A percentile compares a stretch with the other conserved stretches of the same genome.
Evolutionary conservation across 768 basidiomycete species (phyloP).

Genomic region (Mycena rosella): DNA sequence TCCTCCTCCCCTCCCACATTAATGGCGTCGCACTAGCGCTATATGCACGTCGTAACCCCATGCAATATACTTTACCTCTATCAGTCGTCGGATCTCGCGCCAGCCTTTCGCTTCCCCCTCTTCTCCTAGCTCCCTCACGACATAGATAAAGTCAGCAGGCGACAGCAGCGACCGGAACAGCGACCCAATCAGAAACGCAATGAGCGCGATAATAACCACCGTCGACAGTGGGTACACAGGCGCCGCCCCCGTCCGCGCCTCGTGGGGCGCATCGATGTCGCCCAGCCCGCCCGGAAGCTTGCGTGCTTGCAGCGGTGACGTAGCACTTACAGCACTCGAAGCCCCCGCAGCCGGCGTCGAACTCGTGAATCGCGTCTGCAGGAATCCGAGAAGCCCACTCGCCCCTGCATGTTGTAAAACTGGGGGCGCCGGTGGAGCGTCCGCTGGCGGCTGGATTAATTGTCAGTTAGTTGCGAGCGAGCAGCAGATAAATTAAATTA

Average conservation of each 20-base stretch:
- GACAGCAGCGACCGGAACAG: conserved; percentile 89
- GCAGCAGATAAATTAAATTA: conserved; percentile 28
- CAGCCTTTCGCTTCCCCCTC: conserved; percentile 73
- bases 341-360: conserved; percentile 43
- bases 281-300: conserved; percentile 55
- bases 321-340: conserved; percentile 32
- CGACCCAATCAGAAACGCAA: conserved; percentile 93
- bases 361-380: conserved; percentile 61
- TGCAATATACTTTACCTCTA: conserved; percentile 85
- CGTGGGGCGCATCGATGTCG: conserved; percentile 44
- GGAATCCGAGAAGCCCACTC: conserved; percentile 68
- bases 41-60: conserved; percentile 93
- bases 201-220: conserved; percentile 82
- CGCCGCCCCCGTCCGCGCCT: conserved; percentile 31
- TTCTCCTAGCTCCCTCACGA: conserved; percentile 69
- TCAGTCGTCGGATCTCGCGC: conserved; percentile 86
- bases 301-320: conserved; percentile 35
- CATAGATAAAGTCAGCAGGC: conserved; percentile 92
- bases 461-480: conserved; percentile 35
- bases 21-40: conserved; percentile 84
- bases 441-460: conserved; percentile 43
- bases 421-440: conserved; percentile 12
- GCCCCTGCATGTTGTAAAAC: conserved; percentile 27
- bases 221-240: conserved; percentile 61
- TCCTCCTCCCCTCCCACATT: conserved; percentile 23